Evolutionary conservation across 768 basidiomycete genomes (phyloP).

Genomic region (Cystoderma amianthinum): DNA sequence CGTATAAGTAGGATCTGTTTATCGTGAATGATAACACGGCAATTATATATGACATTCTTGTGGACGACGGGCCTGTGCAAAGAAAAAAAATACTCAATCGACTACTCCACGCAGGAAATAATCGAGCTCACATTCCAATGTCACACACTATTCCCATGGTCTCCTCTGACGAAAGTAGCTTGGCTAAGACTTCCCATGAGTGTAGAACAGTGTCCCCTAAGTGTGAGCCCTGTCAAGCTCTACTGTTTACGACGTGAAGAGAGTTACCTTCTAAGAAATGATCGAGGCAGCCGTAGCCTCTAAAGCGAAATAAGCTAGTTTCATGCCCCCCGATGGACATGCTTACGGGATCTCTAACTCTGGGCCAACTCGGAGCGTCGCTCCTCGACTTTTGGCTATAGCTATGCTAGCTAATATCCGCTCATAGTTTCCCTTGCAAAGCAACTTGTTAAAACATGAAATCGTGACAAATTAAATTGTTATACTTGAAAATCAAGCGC

Average conservation of each 20-base stretch:
- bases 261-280: constrained; percentile 89
- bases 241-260: background rate
- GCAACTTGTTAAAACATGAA: background rate
- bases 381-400: constrained; percentile 84
- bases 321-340: too few relatives aligned
- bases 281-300: constrained; percentile 96
- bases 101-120: background rate
- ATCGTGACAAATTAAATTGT: background rate
- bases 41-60: constrained; percentile 98
- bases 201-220: constrained; percentile 93
- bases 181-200: constrained; percentile 97
- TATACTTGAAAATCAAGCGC: constrained; percentile 87
- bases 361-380: constrained; percentile 89
- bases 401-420: constrained; percentile 84
- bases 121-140: constrained; percentile 79
- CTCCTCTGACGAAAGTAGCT: constrained; percentile 76
- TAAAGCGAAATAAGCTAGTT: constrained; percentile 25
- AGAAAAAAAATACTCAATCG: constrained; percentile 1
- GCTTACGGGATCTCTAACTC: constrained; percentile 92
- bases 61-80: constrained; percentile 86
- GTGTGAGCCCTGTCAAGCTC: constrained; percentile 2
- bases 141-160: constrained; percentile 89
- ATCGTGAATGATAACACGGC: constrained; percentile 84
- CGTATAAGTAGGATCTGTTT: constrained; percentile 88
- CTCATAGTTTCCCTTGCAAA: constrained; percentile 78